Base-by-base conservation (phyloP, 768 basidiomycete species). In the Amanita pseudoporphyria region DNA sequence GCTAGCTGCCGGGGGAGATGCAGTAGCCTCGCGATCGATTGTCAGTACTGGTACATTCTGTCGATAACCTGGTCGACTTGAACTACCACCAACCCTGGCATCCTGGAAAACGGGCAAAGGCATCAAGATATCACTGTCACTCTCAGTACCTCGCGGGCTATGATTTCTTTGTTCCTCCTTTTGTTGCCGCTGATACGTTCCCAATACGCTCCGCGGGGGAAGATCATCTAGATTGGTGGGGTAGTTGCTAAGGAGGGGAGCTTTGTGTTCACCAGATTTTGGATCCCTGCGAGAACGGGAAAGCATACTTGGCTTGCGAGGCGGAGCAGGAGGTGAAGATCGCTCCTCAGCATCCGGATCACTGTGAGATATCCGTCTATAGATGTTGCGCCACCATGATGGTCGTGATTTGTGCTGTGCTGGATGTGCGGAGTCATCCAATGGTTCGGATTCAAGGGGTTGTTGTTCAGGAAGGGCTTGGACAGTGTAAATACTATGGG, bases 351-450 rank as follows among this genome's bases (percentile, higher is more conserved):
- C 50, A 26, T 69, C 68, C 41, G 57, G 62, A 9, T 64, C 65
- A n/a, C 66, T 57, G 45, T 74, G 72, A 10, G 79, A 79, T 28
- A 81, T 55, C 16, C 75, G 72, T 53, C 71, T 60, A 58, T 80
- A 80, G 13, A 78, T 60, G 45, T 62, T 70, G 14, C 71, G 71
- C 80, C 80, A 81, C 79, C 79, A 81, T 0, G 79, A 78, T 2
- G 66, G 62, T 52, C 71, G 69, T 5, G 58, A 56, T 42, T 56
- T 55, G 49, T 65, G 58, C 9, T 52, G 54, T 18, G 54, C 52
- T 37, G 46, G 58, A 12, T 51, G 53, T 22, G 53, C 54, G 30
- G 45, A 37, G 9, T 21, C 33, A 30, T 55, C 31, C 7, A 30
- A 18, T 18, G 12, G 13, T 9, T 31, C 40, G 42, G 40, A 21